phyloP scores from a whole-genome alignment of 371 early-diverging fungal genomes.

The Apophysomyces ossiformis region DNA sequence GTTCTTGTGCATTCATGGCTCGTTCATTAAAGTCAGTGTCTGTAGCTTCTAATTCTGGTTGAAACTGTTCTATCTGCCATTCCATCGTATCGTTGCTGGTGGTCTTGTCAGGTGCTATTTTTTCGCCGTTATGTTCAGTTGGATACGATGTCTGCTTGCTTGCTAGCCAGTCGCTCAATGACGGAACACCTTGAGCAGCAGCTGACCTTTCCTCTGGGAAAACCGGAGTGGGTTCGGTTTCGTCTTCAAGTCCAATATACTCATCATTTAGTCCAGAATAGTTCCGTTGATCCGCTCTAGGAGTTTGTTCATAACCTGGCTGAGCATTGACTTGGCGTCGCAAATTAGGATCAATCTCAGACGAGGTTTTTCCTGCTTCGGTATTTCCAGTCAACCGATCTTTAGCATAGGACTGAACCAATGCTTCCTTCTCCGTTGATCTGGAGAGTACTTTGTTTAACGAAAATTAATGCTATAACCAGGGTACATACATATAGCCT shows the following conservation, averaged over 20 bases:
- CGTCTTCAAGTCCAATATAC: not conserved
- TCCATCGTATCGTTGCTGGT: not conserved
- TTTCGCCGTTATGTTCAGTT: no score
- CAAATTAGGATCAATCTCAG: no score
- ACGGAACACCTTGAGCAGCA: not conserved
- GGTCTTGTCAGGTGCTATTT: no score
- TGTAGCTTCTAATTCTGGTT: not conserved
- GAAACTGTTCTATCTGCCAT: not conserved
- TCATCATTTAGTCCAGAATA: conserved; percentile 20
- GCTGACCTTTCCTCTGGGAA: not conserved
- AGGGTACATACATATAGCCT: conserved; percentile 1
- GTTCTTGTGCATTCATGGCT: no score
- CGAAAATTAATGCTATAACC: not conserved
- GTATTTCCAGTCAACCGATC: no score
- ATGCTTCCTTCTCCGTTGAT: no score
- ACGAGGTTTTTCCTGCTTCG: no score
- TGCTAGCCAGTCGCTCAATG: conserved; percentile 9
- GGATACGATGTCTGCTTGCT: not conserved
- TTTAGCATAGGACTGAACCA: no score
- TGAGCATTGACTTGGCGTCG: no score
- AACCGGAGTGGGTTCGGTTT: conserved; percentile 5
- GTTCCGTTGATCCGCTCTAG: conserved; percentile 10
- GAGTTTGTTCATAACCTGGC: no score
- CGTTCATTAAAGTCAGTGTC: not conserved
- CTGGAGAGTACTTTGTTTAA: no score